Evolutionary conservation across 179 eudicot species (phyloP).

Genomic region (Corrigiola litoralis): DNA sequence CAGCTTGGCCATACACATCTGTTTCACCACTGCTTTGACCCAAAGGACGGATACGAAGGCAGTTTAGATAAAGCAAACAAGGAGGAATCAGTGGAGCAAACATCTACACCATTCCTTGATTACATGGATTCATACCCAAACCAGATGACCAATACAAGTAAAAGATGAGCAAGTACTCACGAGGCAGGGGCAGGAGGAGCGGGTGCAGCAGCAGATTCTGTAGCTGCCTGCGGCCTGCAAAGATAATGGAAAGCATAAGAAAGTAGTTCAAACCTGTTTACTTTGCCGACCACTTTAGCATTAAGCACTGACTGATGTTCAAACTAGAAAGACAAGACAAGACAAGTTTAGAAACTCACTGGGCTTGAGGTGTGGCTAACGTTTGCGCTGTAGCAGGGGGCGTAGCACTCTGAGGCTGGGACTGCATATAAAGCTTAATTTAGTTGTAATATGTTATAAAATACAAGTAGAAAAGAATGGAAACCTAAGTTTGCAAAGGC

Average conservation of each 20-base stretch:
- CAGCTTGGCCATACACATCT: constrained; percentile 85
- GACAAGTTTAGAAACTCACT: constrained; percentile 40
- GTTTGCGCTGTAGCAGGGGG: constrained; percentile 33
- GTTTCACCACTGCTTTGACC: constrained; percentile 44
- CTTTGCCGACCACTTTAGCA: not conserved
- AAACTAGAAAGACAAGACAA: not conserved
- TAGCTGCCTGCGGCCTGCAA: constrained; percentile 48
- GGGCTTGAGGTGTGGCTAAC: constrained; percentile 42
- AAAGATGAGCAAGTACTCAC: constrained; percentile 40
- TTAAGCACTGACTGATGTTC: not conserved
- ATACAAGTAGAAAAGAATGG: not conserved
- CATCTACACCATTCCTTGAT: not conserved
- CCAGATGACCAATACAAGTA: not conserved
- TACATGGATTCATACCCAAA: not conserved
- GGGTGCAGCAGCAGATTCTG: constrained; percentile 40
- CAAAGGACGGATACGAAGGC: not conserved
- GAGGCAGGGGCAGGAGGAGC: constrained; percentile 38
- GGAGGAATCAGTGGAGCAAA: not conserved
- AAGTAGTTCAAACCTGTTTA: not conserved
- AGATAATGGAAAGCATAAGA: not conserved
- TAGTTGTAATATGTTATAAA: not conserved
- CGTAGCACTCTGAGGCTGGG: constrained; percentile 39
- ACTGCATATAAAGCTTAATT: constrained; percentile 25
- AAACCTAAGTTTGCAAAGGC: not conserved
- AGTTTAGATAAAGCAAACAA: constrained; percentile 1